Conservation (phyloP, 176 grass and related monocot species). For the Miscanthus lutarioriparius region DNA sequence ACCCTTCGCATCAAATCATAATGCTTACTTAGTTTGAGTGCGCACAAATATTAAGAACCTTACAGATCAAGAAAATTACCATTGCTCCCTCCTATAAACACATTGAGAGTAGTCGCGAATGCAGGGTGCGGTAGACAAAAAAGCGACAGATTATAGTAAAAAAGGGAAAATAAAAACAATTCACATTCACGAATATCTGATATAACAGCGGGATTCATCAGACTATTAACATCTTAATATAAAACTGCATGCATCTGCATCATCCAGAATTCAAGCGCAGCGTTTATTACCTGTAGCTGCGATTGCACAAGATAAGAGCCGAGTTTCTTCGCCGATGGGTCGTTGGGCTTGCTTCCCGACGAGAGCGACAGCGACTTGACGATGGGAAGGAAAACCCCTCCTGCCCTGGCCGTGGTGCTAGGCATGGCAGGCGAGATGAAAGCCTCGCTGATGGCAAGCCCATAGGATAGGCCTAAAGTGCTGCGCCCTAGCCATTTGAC, state of each 20-base stretch:
- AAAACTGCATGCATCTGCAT: neutral
- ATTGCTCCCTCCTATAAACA: too few species aligned
- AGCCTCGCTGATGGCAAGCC: slow-evolving; percentile 84
- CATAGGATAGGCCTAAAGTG: slow-evolving; percentile 92
- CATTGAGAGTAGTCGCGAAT: neutral
- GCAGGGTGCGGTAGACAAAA: neutral
- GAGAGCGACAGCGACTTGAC: slow-evolving; percentile 85
- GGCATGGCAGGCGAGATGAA: slow-evolving; percentile 91
- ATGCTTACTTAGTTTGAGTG: neutral
- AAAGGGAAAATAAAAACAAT: neutral
- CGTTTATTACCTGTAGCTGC: slow-evolving; percentile 73
- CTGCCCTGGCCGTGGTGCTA: slow-evolving; percentile 94
- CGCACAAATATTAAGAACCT: neutral
- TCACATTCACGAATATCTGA: neutral
- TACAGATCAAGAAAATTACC: neutral
- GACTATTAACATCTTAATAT: neutral
- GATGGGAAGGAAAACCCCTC: slow-evolving; percentile 90
- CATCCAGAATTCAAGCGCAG: neutral
- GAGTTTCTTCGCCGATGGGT: slow-evolving; percentile 70
- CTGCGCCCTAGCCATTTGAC: slow-evolving; percentile 88
- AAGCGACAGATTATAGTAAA: neutral
- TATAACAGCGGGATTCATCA: neutral
- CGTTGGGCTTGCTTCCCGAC: slow-evolving; percentile 74
- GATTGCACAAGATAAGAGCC: slow-evolving; percentile 87
- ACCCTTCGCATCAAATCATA: neutral